Percentiles rank a stretch among this genome's conserved stretches.
Evolutionary conservation across 2,329 filamentous ascomycete genomes (phyloP).

Genomic region (Calonectria montana): DNA sequence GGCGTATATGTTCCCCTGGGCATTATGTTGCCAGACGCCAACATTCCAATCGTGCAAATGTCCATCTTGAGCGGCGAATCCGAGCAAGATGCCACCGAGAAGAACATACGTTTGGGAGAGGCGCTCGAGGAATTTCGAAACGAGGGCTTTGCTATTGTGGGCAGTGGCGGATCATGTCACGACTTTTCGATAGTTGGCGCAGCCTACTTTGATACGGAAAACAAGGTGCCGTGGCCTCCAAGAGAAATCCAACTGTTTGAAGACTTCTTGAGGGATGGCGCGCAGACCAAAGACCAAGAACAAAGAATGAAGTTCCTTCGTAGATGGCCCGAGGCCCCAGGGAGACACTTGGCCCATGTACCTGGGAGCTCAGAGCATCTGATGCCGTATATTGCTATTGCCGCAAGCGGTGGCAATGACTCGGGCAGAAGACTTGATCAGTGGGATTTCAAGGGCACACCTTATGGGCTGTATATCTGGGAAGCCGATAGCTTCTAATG

Average conservation of each 20-base stretch:
- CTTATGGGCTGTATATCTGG: not conserved
- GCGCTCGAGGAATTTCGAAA: not conserved
- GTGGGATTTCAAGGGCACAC: not conserved
- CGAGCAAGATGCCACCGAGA: not conserved
- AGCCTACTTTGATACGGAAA: not conserved
- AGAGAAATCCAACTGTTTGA: not conserved
- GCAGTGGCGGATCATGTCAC: not conserved
- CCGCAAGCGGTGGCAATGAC: not conserved
- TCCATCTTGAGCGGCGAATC: not conserved
- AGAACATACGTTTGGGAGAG: not conserved
- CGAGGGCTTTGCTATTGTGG: not conserved
- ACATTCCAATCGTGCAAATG: not conserved
- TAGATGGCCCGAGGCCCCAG: not conserved
- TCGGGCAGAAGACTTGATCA: not conserved
- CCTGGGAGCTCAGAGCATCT: not conserved
- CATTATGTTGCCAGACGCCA: not conserved
- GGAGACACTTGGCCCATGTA: not conserved
- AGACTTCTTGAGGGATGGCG: not conserved
- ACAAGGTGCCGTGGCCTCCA: not conserved
- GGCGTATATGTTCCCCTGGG: not conserved
- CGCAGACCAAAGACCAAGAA: not conserved
- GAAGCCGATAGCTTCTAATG: not conserved
- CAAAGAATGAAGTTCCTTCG: not conserved
- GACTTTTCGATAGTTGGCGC: not conserved
- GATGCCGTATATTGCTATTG: not conserved